Evolutionary conservation across 331 rosid species (phyloP).

Genomic region (Malus hybrid): DNA sequence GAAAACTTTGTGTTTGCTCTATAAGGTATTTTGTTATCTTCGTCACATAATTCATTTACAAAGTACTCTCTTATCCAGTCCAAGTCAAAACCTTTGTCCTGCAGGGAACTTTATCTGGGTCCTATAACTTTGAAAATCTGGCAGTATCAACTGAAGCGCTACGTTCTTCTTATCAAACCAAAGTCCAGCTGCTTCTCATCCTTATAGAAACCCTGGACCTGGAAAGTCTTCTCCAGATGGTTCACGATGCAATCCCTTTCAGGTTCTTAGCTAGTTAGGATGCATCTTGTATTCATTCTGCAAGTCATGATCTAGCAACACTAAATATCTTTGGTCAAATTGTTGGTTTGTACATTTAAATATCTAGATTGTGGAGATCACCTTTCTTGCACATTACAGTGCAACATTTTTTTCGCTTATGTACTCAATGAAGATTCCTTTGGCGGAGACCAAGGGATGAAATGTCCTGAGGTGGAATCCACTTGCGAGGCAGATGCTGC

Average conservation of each 20-base stretch:
- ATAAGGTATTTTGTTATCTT: constrained; percentile 49
- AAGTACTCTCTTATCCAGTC: constrained; percentile 7
- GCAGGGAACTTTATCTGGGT: constrained; percentile 73
- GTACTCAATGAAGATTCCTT: background rate
- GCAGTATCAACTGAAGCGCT: constrained; percentile 60
- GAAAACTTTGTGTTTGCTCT: constrained; percentile 57
- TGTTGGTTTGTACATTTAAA: background rate
- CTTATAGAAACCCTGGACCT: constrained; percentile 79
- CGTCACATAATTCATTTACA: constrained; percentile 10
- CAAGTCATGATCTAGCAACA: background rate
- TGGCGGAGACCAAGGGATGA: background rate
- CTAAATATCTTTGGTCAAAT: background rate
- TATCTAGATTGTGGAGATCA: background rate
- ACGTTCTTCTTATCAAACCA: constrained; percentile 53
- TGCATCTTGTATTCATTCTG: constrained; percentile 13
- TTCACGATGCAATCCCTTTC: constrained; percentile 81
- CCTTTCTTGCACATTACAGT: background rate
- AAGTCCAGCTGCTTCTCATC: constrained; percentile 72
- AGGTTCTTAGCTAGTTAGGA: constrained; percentile 43
- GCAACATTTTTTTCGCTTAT: background rate
- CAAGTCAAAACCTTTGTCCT: constrained; percentile 24
- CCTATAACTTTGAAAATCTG: constrained; percentile 67
- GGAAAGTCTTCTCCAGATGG: constrained; percentile 88
- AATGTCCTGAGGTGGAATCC: background rate
- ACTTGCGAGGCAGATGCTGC: background rate